Evolutionary conservation across 371 early-diverging fungal species (phyloP), one percentile per base, ranked within the genome.

Genomic region (Massospora cicadina): DNA sequence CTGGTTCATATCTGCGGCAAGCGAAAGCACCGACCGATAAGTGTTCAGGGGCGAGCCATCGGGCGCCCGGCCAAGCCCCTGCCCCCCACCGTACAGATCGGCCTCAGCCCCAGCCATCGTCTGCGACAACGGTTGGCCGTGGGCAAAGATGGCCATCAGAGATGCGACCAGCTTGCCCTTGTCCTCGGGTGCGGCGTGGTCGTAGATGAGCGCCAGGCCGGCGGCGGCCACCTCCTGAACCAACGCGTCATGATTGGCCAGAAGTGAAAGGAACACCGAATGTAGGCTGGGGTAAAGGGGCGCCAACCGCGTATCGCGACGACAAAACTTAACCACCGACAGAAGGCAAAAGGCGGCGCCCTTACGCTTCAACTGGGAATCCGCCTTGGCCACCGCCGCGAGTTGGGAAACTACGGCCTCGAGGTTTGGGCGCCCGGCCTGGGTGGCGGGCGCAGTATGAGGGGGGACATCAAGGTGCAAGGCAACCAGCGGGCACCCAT

Each of bases 1-100:
- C 57, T 91, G 90, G 65, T 90, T 91, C 74, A 95, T 77, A 58
- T 95, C 95, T 17, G 88, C 82, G 0, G 95, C 95, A 21, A 95
- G 75, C 0, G 88, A 87, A 56, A 91, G 80, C 17, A 95, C 80
- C 17, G 85, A 85, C 69, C 87, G 83, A 74, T 92, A 93, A 2
- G 92, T 91, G 0, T 85, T 82, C 64, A 89, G 79, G 0, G 80
- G 77, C 29, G 81, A 80, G 2, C 90, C 90, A 66, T 90, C 89
- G n/a, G 90, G 92, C 0, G 90, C 75, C 24, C 80, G 74, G 0
- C 92, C 90, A 2, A 91, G 65, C 0, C 81, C 75, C 60, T 79
- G n/a, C 5, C 82, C 79, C 60, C 78, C 77, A 43, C 84, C 85
- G 69, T 90, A 90, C 29, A 91, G 67, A 26, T 83, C 81, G 0